Evolutionary conservation across 257 asterid species (phyloP).

Genomic region (Solanum sejunctum): DNA sequence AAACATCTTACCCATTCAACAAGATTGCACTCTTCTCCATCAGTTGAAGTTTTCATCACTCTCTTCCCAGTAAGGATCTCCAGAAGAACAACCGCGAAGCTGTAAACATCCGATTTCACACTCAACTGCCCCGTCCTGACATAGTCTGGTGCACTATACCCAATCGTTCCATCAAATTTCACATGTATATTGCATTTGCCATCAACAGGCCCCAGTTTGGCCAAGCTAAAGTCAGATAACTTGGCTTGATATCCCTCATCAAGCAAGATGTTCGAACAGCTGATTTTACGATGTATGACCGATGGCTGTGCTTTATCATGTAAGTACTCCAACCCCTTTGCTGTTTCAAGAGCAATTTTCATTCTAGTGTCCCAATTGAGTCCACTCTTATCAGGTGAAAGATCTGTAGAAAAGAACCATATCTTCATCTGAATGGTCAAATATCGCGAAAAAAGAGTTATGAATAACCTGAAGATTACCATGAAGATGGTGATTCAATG

Average conservation of each 20-base stretch:
- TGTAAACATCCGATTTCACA: background rate
- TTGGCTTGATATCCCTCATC: conserved; percentile 67
- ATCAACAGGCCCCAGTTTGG: conserved; percentile 81
- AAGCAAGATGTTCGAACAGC: conserved; percentile 78
- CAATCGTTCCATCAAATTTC: conserved; percentile 80
- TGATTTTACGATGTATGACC: conserved; percentile 73
- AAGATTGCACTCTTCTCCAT: background rate
- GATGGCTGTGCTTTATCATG: conserved; percentile 87
- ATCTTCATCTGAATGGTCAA: background rate
- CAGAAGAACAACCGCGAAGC: background rate
- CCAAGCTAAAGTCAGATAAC: conserved; percentile 87
- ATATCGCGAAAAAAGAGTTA: background rate
- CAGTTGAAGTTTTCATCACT: background rate
- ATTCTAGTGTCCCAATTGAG: conserved; percentile 85
- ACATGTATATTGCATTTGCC: conserved; percentile 72
- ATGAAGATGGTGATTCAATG: conserved; percentile 74
- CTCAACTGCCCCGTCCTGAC: background rate
- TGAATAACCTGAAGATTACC: conserved; percentile 20
- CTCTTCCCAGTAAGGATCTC: background rate
- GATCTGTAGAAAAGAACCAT: conserved; percentile 28
- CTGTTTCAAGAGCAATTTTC: conserved; percentile 90
- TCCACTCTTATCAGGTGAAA: conserved; percentile 30
- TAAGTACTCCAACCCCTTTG: conserved; percentile 75
- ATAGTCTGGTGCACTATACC: conserved; percentile 83
- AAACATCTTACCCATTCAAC: background rate